phyloP scores from a whole-genome alignment of 2,329 filamentous ascomycete genomes.

The Neofusicoccum sp. region DNA sequence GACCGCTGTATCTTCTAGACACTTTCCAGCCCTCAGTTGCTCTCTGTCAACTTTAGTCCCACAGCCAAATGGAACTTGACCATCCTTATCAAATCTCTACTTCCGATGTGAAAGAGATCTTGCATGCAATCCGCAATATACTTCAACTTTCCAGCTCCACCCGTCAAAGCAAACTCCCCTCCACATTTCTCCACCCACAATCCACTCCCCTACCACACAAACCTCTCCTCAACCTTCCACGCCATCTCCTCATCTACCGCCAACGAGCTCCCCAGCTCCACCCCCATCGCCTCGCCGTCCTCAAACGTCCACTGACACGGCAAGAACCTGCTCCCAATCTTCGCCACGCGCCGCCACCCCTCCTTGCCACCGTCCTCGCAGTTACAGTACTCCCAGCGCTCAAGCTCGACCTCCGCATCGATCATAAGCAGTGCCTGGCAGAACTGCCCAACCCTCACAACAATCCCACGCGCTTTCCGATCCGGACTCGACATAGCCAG shows the following conservation, averaged over 20 bases:
- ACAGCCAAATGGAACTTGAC: no score
- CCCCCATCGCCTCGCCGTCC: conserved; percentile 29
- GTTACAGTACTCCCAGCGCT: conserved; percentile 54
- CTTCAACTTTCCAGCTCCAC: no score
- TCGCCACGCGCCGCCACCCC: conserved; percentile 38
- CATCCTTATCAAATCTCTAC: no score
- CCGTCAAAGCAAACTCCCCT: no score
- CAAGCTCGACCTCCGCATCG: conserved; percentile 45
- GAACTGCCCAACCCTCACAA: conserved; percentile 54
- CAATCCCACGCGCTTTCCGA: conserved; percentile 45
- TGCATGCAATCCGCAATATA: no score
- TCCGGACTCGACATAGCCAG: conserved; percentile 39
- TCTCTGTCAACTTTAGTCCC: no score
- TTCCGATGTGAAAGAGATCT: no score
- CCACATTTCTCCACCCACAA: no score
- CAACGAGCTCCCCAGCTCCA: conserved; percentile 25
- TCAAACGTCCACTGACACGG: conserved; percentile 41
- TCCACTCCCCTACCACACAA: not conserved
- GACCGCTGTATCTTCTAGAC: no score
- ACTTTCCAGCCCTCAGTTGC: no score
- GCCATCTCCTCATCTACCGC: conserved; percentile 31
- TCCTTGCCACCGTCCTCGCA: not conserved
- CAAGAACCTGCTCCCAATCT: conserved; percentile 40
- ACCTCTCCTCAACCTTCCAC: conserved; percentile 41
- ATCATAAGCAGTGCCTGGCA: conserved; percentile 57